Base-by-base conservation (phyloP, 1,284 basidiomycete species). In the Coriolopsis trogii region DNA sequence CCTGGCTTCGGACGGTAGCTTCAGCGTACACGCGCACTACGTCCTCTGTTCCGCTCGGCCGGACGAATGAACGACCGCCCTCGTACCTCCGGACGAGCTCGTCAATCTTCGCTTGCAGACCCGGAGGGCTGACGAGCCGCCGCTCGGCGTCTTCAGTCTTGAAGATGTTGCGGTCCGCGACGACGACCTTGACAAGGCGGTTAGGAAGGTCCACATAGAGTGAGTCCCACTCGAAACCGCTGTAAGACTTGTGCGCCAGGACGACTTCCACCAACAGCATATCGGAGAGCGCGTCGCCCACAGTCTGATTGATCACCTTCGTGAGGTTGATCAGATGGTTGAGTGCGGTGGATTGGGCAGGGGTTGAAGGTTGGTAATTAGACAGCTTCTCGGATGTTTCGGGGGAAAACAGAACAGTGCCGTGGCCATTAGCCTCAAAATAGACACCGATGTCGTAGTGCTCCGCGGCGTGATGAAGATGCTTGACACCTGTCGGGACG, bases 381-480 rank as follows among this genome's bases (percentile, higher is more conserved):
- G 77, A 68, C 24, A 96, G 75, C 31, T 71, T 81, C 26, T 81
- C 74, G 41, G 86, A 76, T 2, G 92, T 89, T 18, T 79, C 70
- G 7, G 79, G 79, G 3, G 96, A 98, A 74, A 99, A 99, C 44
- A 99, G 73, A 39, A 99, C 93, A 1, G 97, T 99, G 33, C 97
- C 97, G 65, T 99, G 97, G 0, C 97, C 97, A 68, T 99, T 99
- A 45, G 97, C 97, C 72, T 99, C 97, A 66, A 99, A 99, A 76
- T 99, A 99, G 40, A 99, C 93, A 24, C 97, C 97, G 58, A 99
- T 83, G 67, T 95, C 87, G 71, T 89, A 99, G 60, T 87, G 83
- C 65, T 96, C 93, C 6, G 97, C 97, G 6, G 95, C 97, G 69
- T 98, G 96, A 68, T 99, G 97, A 42, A 99, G 83, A 69, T 99